Evolutionary conservation across 768 basidiomycete genomes (phyloP).

Genomic region (Podaxis sp.): DNA sequence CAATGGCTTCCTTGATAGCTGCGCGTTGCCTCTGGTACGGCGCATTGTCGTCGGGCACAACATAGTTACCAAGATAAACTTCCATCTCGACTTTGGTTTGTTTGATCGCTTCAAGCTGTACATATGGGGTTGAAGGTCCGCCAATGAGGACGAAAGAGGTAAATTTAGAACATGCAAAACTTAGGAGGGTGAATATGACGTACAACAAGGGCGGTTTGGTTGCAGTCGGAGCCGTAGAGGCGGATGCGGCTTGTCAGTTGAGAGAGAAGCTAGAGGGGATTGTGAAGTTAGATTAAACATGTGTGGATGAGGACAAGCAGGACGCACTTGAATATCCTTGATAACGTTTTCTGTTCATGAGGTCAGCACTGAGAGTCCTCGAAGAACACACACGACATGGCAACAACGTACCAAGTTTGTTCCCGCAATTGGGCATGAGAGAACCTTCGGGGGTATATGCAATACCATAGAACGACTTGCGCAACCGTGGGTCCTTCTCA

Average conservation of each 20-base stretch:
- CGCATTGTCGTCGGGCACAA: conserved; percentile 52
- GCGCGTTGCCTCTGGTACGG: conserved; percentile 74
- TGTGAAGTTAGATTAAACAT: background rate
- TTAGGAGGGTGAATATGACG: conserved; percentile 22
- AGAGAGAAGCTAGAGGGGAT: conserved; percentile 60
- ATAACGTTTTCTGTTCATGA: conserved; percentile 52
- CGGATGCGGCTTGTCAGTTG: conserved; percentile 81
- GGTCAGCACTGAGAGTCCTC: background rate
- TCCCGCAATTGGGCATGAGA: conserved; percentile 67
- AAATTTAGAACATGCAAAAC: background rate
- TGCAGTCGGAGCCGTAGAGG: conserved; percentile 86
- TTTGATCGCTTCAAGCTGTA: conserved; percentile 81
- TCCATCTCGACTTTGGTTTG: conserved; percentile 83
- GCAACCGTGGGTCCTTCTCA: conserved; percentile 60
- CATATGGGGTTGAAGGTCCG: conserved; percentile 3
- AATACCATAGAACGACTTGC: conserved; percentile 79
- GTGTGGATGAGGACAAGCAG: background rate
- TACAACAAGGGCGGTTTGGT: conserved; percentile 75
- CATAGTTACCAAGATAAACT: conserved; percentile 77
- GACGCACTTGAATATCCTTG: conserved; percentile 64
- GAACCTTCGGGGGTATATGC: conserved; percentile 83
- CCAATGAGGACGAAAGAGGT: background rate
- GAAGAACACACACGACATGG: background rate
- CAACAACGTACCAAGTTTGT: conserved; percentile 36
- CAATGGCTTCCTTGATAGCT: conserved; percentile 62